These are phyloP conservation scores for Pichiaceae sp. DNA, from an alignment of 1,139 yeast species.

Conservation along the genomic window DNA sequence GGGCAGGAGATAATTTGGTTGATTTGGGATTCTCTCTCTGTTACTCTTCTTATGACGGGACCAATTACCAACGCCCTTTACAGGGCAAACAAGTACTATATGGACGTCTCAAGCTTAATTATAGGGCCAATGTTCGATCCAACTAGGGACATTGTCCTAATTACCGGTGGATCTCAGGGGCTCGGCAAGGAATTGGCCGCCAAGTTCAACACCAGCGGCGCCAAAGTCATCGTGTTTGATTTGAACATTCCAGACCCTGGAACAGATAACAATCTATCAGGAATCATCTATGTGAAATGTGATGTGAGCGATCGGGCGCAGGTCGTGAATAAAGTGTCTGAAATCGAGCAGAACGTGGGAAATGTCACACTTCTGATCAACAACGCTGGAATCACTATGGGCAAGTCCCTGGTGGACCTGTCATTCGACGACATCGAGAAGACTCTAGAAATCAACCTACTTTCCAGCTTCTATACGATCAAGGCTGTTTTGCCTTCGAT, in stretches of 20 bases:
- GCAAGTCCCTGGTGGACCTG: slow-evolving; percentile 47
- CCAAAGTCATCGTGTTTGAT: slow-evolving; percentile 60
- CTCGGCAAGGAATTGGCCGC: slow-evolving; percentile 59
- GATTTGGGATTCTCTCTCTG: background rate
- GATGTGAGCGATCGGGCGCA: slow-evolving; percentile 52
- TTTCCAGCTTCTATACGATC: slow-evolving; percentile 62
- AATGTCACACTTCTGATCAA: slow-evolving; percentile 60
- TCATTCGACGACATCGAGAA: slow-evolving; percentile 50
- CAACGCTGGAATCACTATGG: slow-evolving; percentile 73
- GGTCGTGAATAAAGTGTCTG: slow-evolving; percentile 29
- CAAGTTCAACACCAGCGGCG: slow-evolving; percentile 31
- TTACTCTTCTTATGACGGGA: slow-evolving; percentile 17
- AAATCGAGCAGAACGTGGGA: slow-evolving; percentile 46
- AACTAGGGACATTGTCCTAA: slow-evolving; percentile 47
- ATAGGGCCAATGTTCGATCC: slow-evolving; percentile 48
- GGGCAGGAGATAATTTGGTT: too few relatives aligned
- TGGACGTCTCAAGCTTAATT: slow-evolving; percentile 28
- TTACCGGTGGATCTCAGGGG: slow-evolving; percentile 81
- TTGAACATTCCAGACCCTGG: slow-evolving; percentile 31
- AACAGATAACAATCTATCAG: slow-evolving; percentile 24
- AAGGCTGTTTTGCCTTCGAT: slow-evolving; percentile 68
- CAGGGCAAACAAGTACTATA: slow-evolving; percentile 25
- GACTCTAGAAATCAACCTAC: slow-evolving; percentile 55
- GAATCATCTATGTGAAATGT: slow-evolving; percentile 51
- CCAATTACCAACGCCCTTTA: slow-evolving; percentile 16